Conservation (phyloP, 1,139 yeast genomes). For the Saccharomyces hybrid region DNA sequence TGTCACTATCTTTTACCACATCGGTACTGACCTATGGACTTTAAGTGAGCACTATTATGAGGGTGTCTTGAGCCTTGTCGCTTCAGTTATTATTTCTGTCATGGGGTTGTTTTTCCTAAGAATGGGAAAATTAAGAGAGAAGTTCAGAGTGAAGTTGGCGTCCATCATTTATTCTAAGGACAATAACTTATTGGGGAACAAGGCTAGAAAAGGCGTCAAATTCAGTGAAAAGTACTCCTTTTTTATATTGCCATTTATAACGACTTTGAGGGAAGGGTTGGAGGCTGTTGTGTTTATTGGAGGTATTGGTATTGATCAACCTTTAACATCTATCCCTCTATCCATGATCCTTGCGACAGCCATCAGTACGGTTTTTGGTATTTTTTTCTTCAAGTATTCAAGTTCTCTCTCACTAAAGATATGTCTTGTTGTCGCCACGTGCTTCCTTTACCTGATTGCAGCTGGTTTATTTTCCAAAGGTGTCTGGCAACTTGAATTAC, state of each 20-base stretch:
- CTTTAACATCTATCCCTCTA: constrained; percentile 72
- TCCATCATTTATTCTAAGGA: constrained; percentile 47
- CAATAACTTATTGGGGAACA: constrained; percentile 14
- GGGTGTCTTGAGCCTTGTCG: constrained; percentile 77
- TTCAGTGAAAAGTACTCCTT: constrained; percentile 62
- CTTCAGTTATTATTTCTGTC: constrained; percentile 70
- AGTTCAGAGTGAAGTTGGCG: constrained; percentile 88
- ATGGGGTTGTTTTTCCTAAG: constrained; percentile 94
- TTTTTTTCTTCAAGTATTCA: constrained; percentile 67
- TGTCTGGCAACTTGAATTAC: constrained; percentile 81
- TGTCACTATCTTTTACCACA: constrained; percentile 72
- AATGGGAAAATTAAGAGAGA: constrained; percentile 81
- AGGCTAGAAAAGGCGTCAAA: constrained; percentile 23
- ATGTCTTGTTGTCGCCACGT: constrained; percentile 75
- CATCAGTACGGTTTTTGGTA: constrained; percentile 63
- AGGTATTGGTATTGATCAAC: constrained; percentile 73
- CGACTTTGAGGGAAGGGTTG: constrained; percentile 82
- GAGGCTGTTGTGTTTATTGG: constrained; percentile 92
- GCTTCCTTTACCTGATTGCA: constrained; percentile 77
- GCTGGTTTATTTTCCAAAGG: constrained; percentile 89
- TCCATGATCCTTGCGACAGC: constrained; percentile 68
- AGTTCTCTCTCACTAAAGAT: constrained; percentile 68
- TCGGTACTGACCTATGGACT: constrained; percentile 80
- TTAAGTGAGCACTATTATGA: constrained; percentile 89
- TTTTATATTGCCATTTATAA: constrained; percentile 73